These are phyloP conservation scores for Candida succiphila DNA, from an alignment of 805 yeast species.

Conservation along the genomic window DNA sequence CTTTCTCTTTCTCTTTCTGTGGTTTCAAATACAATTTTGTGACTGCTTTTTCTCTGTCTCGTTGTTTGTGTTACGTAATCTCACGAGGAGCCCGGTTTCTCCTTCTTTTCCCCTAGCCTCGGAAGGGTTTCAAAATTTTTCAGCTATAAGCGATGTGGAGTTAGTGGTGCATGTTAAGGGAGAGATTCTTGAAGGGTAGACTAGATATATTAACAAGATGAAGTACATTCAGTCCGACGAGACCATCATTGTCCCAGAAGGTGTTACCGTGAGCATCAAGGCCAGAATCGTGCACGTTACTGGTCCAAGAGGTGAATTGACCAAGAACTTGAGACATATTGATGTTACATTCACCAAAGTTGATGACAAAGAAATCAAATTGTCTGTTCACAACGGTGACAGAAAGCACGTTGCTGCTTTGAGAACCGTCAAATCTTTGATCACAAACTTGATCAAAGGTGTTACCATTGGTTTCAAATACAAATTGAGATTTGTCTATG, in stretches of 20 bases:
- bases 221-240: constrained; percentile 57
- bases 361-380: constrained; percentile 62
- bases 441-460: constrained; percentile 93
- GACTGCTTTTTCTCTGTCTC: no score
- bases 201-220: constrained; percentile 23
- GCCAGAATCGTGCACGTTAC: constrained; percentile 83
- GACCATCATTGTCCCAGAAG: constrained; percentile 70
- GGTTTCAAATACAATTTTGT: no score
- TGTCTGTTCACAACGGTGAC: constrained; percentile 97
- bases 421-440: constrained; percentile 95
- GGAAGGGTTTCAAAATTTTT: no score
- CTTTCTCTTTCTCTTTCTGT: no score
- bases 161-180: neutral
- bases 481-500: constrained; percentile 99
- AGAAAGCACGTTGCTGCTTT: constrained; percentile 99
- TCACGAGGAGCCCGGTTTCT: no score
- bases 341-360: constrained; percentile 87
- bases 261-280: constrained; percentile 84
- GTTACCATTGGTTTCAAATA: constrained; percentile 98
- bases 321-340: constrained; percentile 88
- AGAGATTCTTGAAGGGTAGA: neutral
- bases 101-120: no score
- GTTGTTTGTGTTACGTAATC: no score
- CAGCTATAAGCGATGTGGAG: neutral
- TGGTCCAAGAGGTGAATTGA: constrained; percentile 96